A percentile compares a stretch with the other conserved stretches of the same genome.
These are phyloP conservation scores for Epicoccum nigrum DNA, from an alignment of 2,329 filamentous ascomycete genomes.

Conservation along the genomic window DNA sequence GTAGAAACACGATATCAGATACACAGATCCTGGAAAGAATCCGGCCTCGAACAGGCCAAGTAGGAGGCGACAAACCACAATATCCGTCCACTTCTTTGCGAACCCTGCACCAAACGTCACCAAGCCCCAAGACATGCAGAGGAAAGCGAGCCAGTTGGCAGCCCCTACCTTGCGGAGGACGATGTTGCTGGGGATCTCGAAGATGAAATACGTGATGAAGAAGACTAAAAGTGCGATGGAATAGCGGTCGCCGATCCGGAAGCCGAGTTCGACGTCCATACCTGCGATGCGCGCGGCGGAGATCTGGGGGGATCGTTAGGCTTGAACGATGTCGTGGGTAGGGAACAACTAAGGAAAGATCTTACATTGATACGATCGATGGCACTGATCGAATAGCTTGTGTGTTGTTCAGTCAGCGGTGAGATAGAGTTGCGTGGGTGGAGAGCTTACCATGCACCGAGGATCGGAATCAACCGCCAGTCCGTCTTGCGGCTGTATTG, in stretches of 20 bases:
- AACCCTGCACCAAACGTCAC: constrained; percentile 27
- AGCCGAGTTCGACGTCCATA: constrained; percentile 53
- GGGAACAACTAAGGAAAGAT: neutral
- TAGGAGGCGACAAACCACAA: constrained; percentile 28
- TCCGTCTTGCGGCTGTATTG: constrained; percentile 37
- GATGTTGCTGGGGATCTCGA: constrained; percentile 59
- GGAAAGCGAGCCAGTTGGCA: constrained; percentile 30
- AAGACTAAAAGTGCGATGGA: constrained; percentile 58
- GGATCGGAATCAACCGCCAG: constrained; percentile 34
- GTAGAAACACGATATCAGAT: constrained; percentile 46
- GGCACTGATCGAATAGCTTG: constrained; percentile 26
- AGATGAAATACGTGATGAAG: constrained; percentile 59
- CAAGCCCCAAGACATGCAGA: constrained; percentile 29
- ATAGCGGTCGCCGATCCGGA: constrained; percentile 53
- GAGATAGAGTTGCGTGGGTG: neutral
- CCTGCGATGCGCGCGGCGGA: constrained; percentile 49
- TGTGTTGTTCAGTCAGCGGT: neutral
- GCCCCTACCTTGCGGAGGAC: constrained; percentile 49
- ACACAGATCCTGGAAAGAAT: constrained; percentile 15
- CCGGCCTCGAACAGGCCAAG: constrained; percentile 32
- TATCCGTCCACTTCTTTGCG: constrained; percentile 25
- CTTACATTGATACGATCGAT: constrained; percentile 30
- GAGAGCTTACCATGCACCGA: constrained; percentile 23
- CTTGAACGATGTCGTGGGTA: neutral
- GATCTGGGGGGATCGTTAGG: neutral